Evolutionary conservation across 768 basidiomycete genomes (phyloP).

Genomic region (Rhizopogon vesiculosus): DNA sequence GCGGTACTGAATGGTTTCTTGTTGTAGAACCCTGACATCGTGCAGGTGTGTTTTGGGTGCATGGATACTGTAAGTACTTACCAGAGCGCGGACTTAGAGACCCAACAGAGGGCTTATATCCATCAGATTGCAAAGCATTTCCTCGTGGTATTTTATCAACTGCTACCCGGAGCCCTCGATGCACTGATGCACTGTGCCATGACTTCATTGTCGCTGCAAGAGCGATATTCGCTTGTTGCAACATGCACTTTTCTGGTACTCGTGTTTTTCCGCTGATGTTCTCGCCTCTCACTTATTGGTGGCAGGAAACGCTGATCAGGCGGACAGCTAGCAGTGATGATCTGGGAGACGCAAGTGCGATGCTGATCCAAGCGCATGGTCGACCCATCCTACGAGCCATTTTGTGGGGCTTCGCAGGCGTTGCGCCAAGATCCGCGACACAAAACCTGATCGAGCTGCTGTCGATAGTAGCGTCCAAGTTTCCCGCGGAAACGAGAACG

Average conservation of each 20-base stretch:
- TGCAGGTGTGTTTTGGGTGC: conserved; percentile 84
- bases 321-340: conserved; percentile 62
- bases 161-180: conserved; percentile 61
- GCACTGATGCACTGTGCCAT: conserved; percentile 68
- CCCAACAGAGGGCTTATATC: not conserved
- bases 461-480: conserved; percentile 56
- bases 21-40: conserved; percentile 82
- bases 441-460: conserved; percentile 84
- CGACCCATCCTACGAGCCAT: conserved; percentile 66
- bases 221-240: conserved; percentile 80
- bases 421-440: conserved; percentile 78
- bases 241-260: conserved; percentile 44
- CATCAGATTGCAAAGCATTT: conserved; percentile 39
- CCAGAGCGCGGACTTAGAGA: not conserved
- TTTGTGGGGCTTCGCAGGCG: conserved; percentile 75
- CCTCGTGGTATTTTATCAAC: conserved; percentile 50
- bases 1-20: conserved; percentile 6
- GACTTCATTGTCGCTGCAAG: conserved; percentile 64
- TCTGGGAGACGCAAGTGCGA: conserved; percentile 48
- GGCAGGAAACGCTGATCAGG: conserved; percentile 12
- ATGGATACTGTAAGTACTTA: conserved; percentile 59
- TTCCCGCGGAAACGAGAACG: conserved; percentile 45
- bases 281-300: too few species aligned
- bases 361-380: conserved; percentile 54
- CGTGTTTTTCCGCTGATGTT: too few species aligned